Conservation (phyloP, 164 flowering plant genomes). For the Litsea cubeba region DNA sequence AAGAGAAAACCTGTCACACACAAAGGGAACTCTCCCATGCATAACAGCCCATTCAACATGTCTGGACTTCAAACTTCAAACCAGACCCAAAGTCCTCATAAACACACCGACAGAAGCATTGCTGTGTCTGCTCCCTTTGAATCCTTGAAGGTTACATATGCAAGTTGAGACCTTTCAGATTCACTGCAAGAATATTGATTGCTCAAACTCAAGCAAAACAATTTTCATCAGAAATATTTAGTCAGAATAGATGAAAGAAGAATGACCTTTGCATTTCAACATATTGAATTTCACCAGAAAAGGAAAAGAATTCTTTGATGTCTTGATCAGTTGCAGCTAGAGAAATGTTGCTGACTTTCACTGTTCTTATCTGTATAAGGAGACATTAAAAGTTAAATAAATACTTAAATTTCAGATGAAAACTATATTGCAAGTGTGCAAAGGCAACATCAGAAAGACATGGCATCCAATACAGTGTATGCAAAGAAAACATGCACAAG, state of each 20-base stretch:
- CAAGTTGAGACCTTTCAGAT: conserved; percentile 26
- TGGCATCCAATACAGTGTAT: background rate
- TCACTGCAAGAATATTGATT: conserved; percentile 6
- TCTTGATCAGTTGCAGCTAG: conserved; percentile 65
- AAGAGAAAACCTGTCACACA: background rate
- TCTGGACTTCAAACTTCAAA: background rate
- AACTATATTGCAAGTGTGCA: background rate
- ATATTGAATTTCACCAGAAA: conserved; percentile 70
- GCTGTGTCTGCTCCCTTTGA: conserved; percentile 83
- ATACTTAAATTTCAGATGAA: background rate
- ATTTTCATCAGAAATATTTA: background rate
- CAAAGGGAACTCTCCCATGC: background rate
- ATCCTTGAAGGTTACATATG: conserved; percentile 72
- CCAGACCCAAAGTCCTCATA: background rate
- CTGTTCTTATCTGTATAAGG: conserved; percentile 48
- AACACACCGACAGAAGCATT: conserved; percentile 18
- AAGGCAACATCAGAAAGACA: background rate
- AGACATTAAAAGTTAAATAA: background rate
- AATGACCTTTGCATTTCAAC: conserved; percentile 60
- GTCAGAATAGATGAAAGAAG: background rate
- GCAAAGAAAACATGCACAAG: background rate
- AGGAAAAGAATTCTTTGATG: conserved; percentile 76
- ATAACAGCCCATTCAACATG: background rate
- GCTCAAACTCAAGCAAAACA: background rate
- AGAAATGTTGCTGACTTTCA: conserved; percentile 75